phyloP scores from a whole-genome alignment of 441 rosid species.

The Pelargonium cotyledonis region DNA sequence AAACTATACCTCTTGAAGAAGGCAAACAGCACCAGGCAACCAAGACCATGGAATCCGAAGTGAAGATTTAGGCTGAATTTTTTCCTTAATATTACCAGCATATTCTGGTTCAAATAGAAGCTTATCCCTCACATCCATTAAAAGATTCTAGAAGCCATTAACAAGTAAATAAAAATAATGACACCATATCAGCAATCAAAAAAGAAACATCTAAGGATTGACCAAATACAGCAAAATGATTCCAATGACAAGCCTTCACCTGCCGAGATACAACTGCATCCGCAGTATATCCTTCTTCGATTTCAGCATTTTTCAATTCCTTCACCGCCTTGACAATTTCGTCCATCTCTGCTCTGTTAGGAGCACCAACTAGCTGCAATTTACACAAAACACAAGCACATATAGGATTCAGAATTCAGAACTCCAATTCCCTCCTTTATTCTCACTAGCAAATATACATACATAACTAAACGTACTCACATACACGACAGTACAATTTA shows the following conservation, averaged over 20 bases:
- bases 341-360: constrained; percentile 79
- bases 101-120: constrained; percentile 91
- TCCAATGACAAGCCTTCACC: constrained; percentile 36
- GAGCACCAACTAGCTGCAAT: constrained; percentile 67
- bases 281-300: constrained; percentile 85
- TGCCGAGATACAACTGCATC: constrained; percentile 66
- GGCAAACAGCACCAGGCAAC: constrained; percentile 88
- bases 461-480: background rate
- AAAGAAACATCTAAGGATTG: background rate
- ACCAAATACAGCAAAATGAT: background rate
- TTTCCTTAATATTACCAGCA: constrained; percentile 75
- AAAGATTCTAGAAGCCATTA: constrained; percentile 50
- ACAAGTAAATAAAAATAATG: background rate
- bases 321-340: constrained; percentile 79
- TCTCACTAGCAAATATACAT: background rate
- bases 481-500: too few species aligned
- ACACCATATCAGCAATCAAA: background rate
- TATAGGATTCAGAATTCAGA: background rate
- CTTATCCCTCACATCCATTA: constrained; percentile 87
- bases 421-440: background rate
- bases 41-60: constrained; percentile 75
- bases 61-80: constrained; percentile 64
- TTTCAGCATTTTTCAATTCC: constrained; percentile 61
- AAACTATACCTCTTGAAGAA: constrained; percentile 79
- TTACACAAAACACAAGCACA: background rate